phyloP scores from a whole-genome alignment of 1,284 basidiomycete genomes.

The Malassezia cuniculi region DNA sequence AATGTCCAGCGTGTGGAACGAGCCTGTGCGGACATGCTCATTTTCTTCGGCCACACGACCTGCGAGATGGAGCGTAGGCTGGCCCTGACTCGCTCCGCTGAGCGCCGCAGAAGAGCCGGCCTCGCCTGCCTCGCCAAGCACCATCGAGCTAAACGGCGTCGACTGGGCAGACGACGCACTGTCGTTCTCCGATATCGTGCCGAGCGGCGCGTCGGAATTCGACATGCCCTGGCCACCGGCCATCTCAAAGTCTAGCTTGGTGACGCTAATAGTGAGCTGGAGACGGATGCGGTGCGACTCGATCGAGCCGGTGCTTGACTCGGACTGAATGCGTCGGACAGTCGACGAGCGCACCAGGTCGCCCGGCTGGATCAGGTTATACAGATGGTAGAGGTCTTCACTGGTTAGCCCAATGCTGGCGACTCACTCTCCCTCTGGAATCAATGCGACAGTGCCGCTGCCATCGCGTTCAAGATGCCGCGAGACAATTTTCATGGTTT shows the following conservation, averaged over 20 bases:
- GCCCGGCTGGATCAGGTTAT: slow-evolving; percentile 72
- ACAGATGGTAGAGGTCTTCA: slow-evolving; percentile 99
- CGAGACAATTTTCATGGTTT: slow-evolving; percentile 36
- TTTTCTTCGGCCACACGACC: slow-evolving; percentile 85
- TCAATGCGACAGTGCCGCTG: slow-evolving; percentile 34
- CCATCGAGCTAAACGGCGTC: slow-evolving; percentile 22
- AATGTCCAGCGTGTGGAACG: slow-evolving; percentile 87
- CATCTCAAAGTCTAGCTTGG: slow-evolving; percentile 48
- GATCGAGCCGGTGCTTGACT: slow-evolving; percentile 80
- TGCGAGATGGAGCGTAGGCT: slow-evolving; percentile 63
- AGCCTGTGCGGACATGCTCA: slow-evolving; percentile 78
- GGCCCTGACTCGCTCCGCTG: slow-evolving; percentile 19
- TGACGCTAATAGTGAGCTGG: slow-evolving; percentile 71
- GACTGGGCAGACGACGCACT: slow-evolving; percentile 19
- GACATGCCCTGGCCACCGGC: slow-evolving; percentile 10
- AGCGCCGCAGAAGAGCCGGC: slow-evolving; percentile 4
- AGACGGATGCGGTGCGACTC: slow-evolving; percentile 78
- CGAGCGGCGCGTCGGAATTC: slow-evolving; percentile 1
- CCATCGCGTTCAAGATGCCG: slow-evolving; percentile 41
- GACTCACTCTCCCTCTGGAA: slow-evolving; percentile 41
- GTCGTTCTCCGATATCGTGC: too few relatives aligned
- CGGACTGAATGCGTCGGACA: slow-evolving; percentile 58
- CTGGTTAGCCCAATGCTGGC: slow-evolving; percentile 6
- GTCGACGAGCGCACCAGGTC: slow-evolving; percentile 80
- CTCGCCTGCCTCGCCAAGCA: slow-evolving; percentile 22